Base-by-base conservation (phyloP, 192 early-diverging fungal genomes). In the Coemansia sp. region DNA sequence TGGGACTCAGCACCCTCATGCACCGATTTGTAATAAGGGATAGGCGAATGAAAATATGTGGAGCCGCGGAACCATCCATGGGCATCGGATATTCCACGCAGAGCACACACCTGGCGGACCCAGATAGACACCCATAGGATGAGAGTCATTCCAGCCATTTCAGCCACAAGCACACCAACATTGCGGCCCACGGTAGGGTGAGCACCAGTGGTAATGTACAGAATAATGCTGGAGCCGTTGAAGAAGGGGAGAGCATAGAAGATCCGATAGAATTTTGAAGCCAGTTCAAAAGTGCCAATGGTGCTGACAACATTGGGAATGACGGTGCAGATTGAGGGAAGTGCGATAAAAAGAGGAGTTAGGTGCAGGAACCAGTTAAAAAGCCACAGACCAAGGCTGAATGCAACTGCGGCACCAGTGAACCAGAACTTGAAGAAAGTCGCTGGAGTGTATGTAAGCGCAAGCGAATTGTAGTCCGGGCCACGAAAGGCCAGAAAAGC, bases 241-340 rank as follows among this genome's bases (percentile, higher is more conserved):
- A 71, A 78, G 50, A 82, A 83, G 4, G 84, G 84, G 63, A 73
- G 64, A 18, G 82, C 76, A 48, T 85, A 83, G 34, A 79, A 63
- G 49, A 82, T 71, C 27, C 75, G 72, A 60, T 77, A 85, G 69
- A 85, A 83, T 22, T 27, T 31, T 14, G 84, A 79, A 28, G 83
- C 81, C 56, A 82, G 58, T 34, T 85, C 84, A 7, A 76, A 52
- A 1, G 79, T 69, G n/a, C 68, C 59, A 31, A 85, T 72, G 9
- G 77, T 73, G 25, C 76, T 79, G 71, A 85, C 67, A 22, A 81
- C 67, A 22, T 83, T 82, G 49, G 67, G 55, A 5, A 78, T 41
- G 32, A 78, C 67, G 6, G 76, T 78, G 41, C 55, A 60, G 51
- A 78, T 62, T n/a, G 76, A 73, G 16, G 76, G 70, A 18, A 68